phyloP scores from a whole-genome alignment of 2,329 filamentous ascomycete species.

The Akanthomyces uredinophilus region DNA sequence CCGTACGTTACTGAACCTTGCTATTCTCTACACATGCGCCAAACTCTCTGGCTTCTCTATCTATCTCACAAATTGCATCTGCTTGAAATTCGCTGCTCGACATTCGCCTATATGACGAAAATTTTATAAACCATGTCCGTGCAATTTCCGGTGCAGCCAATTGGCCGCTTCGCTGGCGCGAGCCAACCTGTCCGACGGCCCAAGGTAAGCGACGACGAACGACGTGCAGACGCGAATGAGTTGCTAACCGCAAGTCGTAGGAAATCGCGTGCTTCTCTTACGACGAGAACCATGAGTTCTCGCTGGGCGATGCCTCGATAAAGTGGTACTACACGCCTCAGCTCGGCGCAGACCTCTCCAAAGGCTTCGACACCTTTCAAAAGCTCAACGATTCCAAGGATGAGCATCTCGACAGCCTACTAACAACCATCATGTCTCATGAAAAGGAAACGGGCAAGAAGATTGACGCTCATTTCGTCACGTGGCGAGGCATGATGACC shows the following conservation, averaged over 20 bases:
- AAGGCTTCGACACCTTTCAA: conserved; percentile 76
- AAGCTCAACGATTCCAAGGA: conserved; percentile 78
- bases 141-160: conserved; percentile 62
- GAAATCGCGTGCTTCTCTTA: conserved; percentile 95
- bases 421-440: conserved; percentile 68
- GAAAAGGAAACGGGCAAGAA: conserved; percentile 64
- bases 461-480: conserved; percentile 74
- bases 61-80: not conserved
- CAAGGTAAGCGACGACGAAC: conserved; percentile 46
- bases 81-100: not conserved
- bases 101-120: not conserved
- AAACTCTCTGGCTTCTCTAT: not conserved
- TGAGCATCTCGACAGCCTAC: conserved; percentile 79
- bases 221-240: not conserved
- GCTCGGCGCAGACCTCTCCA: conserved; percentile 67
- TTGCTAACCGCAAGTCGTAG: conserved; percentile 34
- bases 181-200: conserved; percentile 70
- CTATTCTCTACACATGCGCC: not conserved
- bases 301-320: conserved; percentile 70
- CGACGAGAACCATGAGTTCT: conserved; percentile 74
- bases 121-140: conserved; percentile 5
- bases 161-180: conserved; percentile 60
- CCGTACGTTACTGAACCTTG: not conserved
- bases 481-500: conserved; percentile 98
- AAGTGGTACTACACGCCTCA: conserved; percentile 81